Base-by-base conservation (phyloP, 768 basidiomycete species). In the Coprinopsis strossmayeri region DNA sequence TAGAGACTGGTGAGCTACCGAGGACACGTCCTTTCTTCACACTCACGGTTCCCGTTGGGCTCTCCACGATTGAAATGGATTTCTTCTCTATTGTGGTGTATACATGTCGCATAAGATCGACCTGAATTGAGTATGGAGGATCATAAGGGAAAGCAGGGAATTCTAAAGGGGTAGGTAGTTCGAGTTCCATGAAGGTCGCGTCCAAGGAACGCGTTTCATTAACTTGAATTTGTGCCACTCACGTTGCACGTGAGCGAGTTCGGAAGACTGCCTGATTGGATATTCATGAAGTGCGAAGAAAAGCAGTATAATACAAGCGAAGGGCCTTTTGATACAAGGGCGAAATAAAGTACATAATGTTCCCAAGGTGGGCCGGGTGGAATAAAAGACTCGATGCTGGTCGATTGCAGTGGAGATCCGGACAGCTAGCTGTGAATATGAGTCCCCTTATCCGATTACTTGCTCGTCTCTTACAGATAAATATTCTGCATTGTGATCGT, bases 121-220 rank as follows among this genome's bases (percentile, higher is more conserved):
- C 68, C 61, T 98, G 95, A 49, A 95, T 94, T 15, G 74, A 61
- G 61, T 95, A 95, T 2, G 92, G 92, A 3, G 80, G 71, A 13
- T 78, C 70, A 59, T 86, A 96, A 0, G 94, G 94, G 60, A 98
- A 97, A 2, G 79, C 79, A 7, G 82, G 71, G 60, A 96, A 96
- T 1, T 57, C 56, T 1, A 64, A 58, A 0, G 92, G 93, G 0
- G 85, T 85, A 1, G 79, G 66, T 3, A 95, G 69, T 15, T 67
- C 61, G 38, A 76, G 61, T 32, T 57, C 55, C 62, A 64, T 64
- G 43, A n/a, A n/a, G n/a, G n/a, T n/a, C n/a, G n/a, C n/a, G n/a
- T n/a, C n/a, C n/a, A n/a, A n/a, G n/a, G n/a, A n/a, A n/a, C n/a
- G n/a, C n/a, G n/a, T n/a, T n/a, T n/a, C n/a, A n/a, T n/a, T n/a